Base-by-base conservation (phyloP, 306 rosid species). In the Sicyos baderoa region DNA sequence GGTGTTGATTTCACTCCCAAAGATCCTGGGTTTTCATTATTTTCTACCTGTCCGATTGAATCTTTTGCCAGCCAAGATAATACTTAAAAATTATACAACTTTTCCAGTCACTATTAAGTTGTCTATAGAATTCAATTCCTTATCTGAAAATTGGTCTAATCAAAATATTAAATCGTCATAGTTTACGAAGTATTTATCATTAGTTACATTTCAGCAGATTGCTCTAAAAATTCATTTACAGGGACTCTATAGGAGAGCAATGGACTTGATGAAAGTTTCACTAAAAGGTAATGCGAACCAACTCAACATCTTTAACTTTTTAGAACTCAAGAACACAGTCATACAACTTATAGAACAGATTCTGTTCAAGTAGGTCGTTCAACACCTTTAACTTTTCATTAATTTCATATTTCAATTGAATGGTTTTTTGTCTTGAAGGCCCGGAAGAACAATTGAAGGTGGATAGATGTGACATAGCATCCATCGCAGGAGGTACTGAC, bases 241-340 rank as follows among this genome's bases (percentile, higher is more conserved):
- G 97, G 97, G 99, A 59, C 91, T 93, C 21, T 90, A 81, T 75
- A 85, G 97, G 76, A 86, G 63, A 81, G 97, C 91, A 47, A 50
- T 81, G 22, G 90, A 84, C 65, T 51, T 93, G 80, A 81, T 93
- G 90, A 90, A 88, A 82, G 91, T 87, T 80, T 87, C 96, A 47
- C 23, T 84, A 1, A 77, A 84, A 78, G 91, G 96, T 86, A 77
- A 42, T 32, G 40, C 18, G 9, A 64, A 51, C 45, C 29, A 42
- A 21, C 70, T n/a, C 52, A 8, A 57, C 25, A 13, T 68, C 73
- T 8, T 8, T 45, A 44, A 32, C 54, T 27, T 67, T 70, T 35
- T 35, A 35, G 42, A 35, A 35, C 42, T 35, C 42, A 35, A 35
- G 42, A 4, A 35, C 42, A 5, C 42, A 35, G 42, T 35, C 6